Evolutionary conservation across 1,139 yeast genomes (phyloP).

Genomic region (Arxiozyma bovina): DNA sequence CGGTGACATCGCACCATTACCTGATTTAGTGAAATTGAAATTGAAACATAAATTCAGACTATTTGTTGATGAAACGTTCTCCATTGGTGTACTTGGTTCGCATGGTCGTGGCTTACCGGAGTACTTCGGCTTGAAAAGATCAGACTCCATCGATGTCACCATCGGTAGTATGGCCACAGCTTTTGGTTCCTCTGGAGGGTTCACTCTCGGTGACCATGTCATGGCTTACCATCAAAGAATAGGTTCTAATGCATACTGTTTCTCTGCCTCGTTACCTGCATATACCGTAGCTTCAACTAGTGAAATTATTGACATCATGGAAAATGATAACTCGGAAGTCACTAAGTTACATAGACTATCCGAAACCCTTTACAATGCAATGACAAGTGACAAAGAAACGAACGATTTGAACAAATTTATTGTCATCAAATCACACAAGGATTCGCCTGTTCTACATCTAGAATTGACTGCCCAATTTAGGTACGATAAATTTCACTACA

Average conservation of each 20-base stretch:
- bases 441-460: slow-evolving; percentile 63
- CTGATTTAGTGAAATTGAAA: slow-evolving; percentile 63
- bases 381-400: slow-evolving; percentile 32
- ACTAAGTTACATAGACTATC: slow-evolving; percentile 34
- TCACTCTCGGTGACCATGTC: slow-evolving; percentile 75
- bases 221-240: slow-evolving; percentile 92
- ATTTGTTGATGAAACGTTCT: slow-evolving; percentile 76
- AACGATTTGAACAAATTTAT: slow-evolving; percentile 33
- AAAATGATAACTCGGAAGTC: slow-evolving; percentile 31
- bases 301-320: slow-evolving; percentile 45
- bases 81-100: slow-evolving; percentile 77
- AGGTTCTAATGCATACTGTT: slow-evolving; percentile 82
- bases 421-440: slow-evolving; percentile 46
- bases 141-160: slow-evolving; percentile 58
- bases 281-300: slow-evolving; percentile 73
- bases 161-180: slow-evolving; percentile 80
- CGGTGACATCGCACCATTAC: slow-evolving; percentile 75
- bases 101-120: slow-evolving; percentile 85
- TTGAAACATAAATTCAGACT: slow-evolving; percentile 75
- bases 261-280: slow-evolving; percentile 92
- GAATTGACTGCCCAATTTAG: slow-evolving; percentile 39
- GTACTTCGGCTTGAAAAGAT: slow-evolving; percentile 52
- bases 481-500: slow-evolving; percentile 20
- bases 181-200: slow-evolving; percentile 89
- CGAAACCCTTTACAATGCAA: slow-evolving; percentile 32